These are phyloP conservation scores for Calonectria crousiana DNA, from an alignment of 2,329 filamentous ascomycete species.

Conservation along the genomic window DNA sequence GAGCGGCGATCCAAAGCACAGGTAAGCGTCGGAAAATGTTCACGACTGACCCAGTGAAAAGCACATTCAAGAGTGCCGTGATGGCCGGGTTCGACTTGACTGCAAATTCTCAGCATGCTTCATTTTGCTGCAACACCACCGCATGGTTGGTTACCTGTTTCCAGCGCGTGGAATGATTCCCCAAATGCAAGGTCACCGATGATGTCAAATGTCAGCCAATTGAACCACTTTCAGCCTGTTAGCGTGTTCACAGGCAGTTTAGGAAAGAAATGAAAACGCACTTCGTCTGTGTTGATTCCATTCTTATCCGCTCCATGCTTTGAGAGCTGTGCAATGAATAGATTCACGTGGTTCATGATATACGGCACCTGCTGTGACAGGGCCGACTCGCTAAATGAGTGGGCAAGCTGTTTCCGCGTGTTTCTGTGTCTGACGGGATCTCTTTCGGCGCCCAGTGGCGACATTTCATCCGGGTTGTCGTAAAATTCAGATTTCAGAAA, in stretches of 20 bases:
- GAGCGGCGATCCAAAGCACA: not conserved
- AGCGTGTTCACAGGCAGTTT: not conserved
- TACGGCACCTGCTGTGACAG: conserved; percentile 1
- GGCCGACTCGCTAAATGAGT: conserved; percentile 7
- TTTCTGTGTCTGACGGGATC: not conserved
- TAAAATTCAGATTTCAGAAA: conserved; percentile 18
- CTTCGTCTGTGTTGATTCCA: not conserved
- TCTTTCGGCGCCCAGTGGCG: not conserved
- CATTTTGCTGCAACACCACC: not conserved
- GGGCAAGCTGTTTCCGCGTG: not conserved
- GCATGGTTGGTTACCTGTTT: not conserved
- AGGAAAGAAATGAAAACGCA: not conserved
- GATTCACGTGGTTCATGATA: not conserved
- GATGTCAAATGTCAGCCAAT: conserved; percentile 16
- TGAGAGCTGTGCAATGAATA: conserved; percentile 10
- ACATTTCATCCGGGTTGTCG: conserved; percentile 5
- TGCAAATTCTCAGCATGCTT: not conserved
- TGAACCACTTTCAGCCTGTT: conserved; percentile 1
- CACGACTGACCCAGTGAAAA: not conserved
- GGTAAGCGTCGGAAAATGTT: conserved; percentile 11
- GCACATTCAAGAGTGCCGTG: conserved; percentile 3
- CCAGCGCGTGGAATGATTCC: conserved; percentile 3
- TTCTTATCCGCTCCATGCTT: not conserved
- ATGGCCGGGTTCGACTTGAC: conserved; percentile 10
- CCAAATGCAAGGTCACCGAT: conserved; percentile 15